phyloP scores from a whole-genome alignment of 345 rosid genomes.

The Stellera chamaejasme region DNA sequence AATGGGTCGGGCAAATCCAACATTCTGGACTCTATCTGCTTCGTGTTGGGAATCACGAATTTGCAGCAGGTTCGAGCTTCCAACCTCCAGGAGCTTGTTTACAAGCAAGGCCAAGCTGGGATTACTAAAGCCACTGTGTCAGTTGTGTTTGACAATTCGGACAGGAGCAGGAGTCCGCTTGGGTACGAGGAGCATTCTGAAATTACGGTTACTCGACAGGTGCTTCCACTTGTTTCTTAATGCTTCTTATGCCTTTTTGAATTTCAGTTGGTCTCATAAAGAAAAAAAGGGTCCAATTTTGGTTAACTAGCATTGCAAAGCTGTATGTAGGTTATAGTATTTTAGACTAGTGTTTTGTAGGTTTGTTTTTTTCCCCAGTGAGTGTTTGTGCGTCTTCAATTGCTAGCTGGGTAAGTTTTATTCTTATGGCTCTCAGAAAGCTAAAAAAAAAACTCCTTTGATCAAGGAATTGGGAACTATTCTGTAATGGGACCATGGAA shows the following conservation, averaged over 20 bases:
- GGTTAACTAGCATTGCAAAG: too few relatives aligned
- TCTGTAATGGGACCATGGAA: not conserved
- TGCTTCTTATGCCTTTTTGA: not conserved
- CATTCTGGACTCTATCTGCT: conserved; percentile 93
- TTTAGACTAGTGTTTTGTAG: too few relatives aligned
- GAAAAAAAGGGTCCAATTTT: not conserved
- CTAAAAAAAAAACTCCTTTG: too few relatives aligned
- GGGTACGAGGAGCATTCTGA: conserved; percentile 84
- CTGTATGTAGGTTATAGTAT: too few relatives aligned
- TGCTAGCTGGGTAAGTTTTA: too few relatives aligned
- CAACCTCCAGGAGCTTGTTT: conserved; percentile 95
- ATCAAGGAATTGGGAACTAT: not conserved
- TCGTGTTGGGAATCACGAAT: conserved; percentile 95
- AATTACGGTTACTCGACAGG: conserved; percentile 92
- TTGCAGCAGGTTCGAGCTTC: conserved; percentile 98
- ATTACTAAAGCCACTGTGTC: conserved; percentile 95
- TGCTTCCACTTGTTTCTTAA: conserved; percentile 2
- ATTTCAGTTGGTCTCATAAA: not conserved
- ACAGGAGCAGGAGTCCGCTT: conserved; percentile 71
- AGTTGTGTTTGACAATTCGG: conserved; percentile 78
- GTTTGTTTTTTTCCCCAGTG: too few relatives aligned
- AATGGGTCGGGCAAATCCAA: conserved; percentile 99
- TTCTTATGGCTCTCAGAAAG: too few relatives aligned
- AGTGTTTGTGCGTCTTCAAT: too few relatives aligned
- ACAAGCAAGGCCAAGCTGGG: conserved; percentile 99